Conservation (phyloP, 2,329 filamentous ascomycete species). For the Hymenoscyphus repandus region DNA sequence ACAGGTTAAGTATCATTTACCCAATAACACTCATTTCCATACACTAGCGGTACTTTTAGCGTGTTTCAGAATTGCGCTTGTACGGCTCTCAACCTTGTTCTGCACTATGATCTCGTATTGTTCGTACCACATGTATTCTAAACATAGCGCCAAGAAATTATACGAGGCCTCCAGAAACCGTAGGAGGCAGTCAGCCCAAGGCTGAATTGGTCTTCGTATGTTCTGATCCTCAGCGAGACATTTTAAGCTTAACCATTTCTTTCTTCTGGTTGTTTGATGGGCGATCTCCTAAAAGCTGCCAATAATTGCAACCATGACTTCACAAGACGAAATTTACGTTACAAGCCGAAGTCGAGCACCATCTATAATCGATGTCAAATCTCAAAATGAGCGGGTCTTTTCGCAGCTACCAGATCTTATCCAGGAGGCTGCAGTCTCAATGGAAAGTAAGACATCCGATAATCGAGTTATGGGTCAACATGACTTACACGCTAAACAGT, state of each 20-base stretch:
- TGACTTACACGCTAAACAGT: slow-evolving; percentile 9
- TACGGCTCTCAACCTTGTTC: not conserved
- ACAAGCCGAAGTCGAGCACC: slow-evolving; percentile 25
- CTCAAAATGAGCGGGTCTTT: slow-evolving; percentile 22
- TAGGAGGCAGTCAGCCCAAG: too few species aligned
- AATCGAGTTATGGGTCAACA: too few species aligned
- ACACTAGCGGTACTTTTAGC: too few species aligned
- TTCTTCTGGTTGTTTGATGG: not conserved
- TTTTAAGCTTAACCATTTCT: not conserved
- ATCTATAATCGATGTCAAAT: slow-evolving; percentile 24
- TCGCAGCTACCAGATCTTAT: slow-evolving; percentile 26
- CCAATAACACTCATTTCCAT: too few species aligned
- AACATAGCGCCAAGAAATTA: not conserved
- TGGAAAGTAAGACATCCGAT: slow-evolving; percentile 20
- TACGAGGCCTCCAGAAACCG: not conserved
- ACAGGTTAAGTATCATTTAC: too few species aligned
- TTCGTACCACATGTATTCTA: not conserved
- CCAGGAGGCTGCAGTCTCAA: slow-evolving; percentile 26
- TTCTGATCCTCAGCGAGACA: not conserved
- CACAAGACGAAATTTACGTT: slow-evolving; percentile 18
- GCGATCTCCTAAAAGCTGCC: not conserved
- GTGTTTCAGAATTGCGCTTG: not conserved
- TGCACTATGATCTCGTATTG: not conserved
- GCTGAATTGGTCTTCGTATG: too few species aligned
- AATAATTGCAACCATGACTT: slow-evolving; percentile 14